Conservation (phyloP, 2,329 filamentous ascomycete species). For the Colletotrichum sp. region DNA sequence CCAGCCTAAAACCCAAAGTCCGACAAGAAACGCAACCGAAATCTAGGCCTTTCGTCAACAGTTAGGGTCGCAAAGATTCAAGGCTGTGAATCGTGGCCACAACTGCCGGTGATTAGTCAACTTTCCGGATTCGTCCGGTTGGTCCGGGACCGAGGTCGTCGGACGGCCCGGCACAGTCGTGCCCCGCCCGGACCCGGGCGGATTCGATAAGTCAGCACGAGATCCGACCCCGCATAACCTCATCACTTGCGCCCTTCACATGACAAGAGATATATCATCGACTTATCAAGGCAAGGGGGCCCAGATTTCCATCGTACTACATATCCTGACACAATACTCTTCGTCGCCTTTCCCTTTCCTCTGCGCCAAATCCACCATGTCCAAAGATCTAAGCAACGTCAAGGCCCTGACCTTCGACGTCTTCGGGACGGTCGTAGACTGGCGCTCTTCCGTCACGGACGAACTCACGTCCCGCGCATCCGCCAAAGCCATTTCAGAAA, state of each 20-base stretch:
- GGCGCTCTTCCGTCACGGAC: constrained; percentile 70
- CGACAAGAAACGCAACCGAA: neutral
- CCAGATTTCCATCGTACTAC: neutral
- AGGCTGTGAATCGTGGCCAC: neutral
- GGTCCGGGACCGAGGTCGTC: neutral
- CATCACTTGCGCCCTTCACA: neutral
- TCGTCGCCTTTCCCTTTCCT: neutral
- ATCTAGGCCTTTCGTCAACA: neutral
- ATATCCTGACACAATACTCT: neutral
- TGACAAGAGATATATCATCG: neutral
- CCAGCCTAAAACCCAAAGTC: neutral
- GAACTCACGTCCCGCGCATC: constrained; percentile 59
- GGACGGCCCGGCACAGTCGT: neutral
- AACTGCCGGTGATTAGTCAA: neutral
- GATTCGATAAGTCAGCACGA: neutral
- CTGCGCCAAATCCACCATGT: neutral
- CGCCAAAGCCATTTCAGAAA: constrained; percentile 43
- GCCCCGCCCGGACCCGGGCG: neutral
- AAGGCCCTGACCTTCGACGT: constrained; percentile 76
- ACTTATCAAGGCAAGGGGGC: neutral
- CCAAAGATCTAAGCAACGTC: constrained; percentile 27
- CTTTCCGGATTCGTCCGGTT: neutral
- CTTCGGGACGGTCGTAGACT: constrained; percentile 83
- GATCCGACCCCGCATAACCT: neutral
- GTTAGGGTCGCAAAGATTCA: neutral